Base-by-base conservation (phyloP, 2,329 filamentous ascomycete genomes). In the Fusarium napiforme region DNA sequence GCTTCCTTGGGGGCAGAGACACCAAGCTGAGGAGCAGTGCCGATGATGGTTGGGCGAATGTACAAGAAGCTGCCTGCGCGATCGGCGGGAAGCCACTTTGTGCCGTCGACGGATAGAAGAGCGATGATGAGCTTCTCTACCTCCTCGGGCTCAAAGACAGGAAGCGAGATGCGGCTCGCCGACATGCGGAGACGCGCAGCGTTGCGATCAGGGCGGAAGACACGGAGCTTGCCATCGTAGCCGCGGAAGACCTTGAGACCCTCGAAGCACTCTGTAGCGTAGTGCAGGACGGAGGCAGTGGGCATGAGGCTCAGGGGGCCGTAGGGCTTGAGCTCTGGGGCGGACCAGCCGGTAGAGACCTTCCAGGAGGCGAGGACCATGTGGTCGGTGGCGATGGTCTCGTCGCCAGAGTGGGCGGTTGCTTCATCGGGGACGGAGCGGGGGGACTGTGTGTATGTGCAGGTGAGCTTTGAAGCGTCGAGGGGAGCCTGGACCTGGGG, bases 191-290 rank as follows among this genome's bases (percentile, higher is more conserved):
- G 90, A 75, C 93, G 91, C 73, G 86, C 85, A 78, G 90, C 89
- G 83, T 96, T 96, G 79, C 89, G 87, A 75, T 91, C 85, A 0
- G 93, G 92, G n/a, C 93, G 91, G 88, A 96, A 96, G 63, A 95
- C 85, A 67, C 93, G 91, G 62, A 95, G 87, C 77, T 88, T 89
- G 77, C 91, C 92, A 81, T 96, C 93, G 74, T 88, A 88, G 63
- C 94, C 94, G 57, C 94, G 91, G 87, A 94, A 97, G 58, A 90
- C 89, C 83, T 97, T 97, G 77, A 89, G 84, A 18, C 94, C 94
- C 84, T 97, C 94, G 84, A 97, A 97, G 82, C 94, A 97, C 83
- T 96, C 93, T 53, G 94, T 97, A 16, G 94, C 94, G 83, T 97
- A 97, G 87, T 97, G 94, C 68, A 97, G 88, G 69, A 91, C 91